These are phyloP conservation scores for Hypoxylon lenormandii DNA, from an alignment of 495 filamentous ascomycete genomes.

Conservation along the genomic window DNA sequence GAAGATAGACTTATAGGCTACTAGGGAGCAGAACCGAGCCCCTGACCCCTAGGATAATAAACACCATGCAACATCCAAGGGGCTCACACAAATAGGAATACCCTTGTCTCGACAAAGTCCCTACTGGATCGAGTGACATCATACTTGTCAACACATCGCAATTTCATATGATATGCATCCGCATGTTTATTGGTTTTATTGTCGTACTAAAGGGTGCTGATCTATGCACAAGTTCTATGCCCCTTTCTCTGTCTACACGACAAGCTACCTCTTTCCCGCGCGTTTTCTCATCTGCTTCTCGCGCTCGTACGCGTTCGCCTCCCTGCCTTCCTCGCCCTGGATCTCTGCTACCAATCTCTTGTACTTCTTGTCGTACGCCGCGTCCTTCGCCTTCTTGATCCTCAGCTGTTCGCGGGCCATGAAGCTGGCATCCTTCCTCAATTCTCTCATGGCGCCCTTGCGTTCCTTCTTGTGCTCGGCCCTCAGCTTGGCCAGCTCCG, in stretches of 20 bases:
- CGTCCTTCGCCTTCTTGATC: constrained; percentile 91
- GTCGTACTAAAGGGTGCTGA: neutral
- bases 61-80: neutral
- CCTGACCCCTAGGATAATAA: neutral
- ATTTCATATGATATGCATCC: too few species aligned
- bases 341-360: constrained; percentile 91
- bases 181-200: neutral
- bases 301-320: constrained; percentile 86
- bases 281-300: constrained; percentile 79
- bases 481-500: constrained; percentile 81
- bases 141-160: too few species aligned
- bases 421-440: constrained; percentile 93
- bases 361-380: constrained; percentile 93
- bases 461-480: constrained; percentile 92
- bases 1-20: neutral
- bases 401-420: constrained; percentile 86
- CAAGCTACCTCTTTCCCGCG: constrained; percentile 52
- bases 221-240: neutral
- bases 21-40: neutral
- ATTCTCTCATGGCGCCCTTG: constrained; percentile 93
- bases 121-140: neutral
- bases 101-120: neutral
- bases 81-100: neutral
- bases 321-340: constrained; percentile 88
- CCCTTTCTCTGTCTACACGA: neutral